Conservation (phyloP, 108 stramenopile species). For the Cyclotella sp. region DNA sequence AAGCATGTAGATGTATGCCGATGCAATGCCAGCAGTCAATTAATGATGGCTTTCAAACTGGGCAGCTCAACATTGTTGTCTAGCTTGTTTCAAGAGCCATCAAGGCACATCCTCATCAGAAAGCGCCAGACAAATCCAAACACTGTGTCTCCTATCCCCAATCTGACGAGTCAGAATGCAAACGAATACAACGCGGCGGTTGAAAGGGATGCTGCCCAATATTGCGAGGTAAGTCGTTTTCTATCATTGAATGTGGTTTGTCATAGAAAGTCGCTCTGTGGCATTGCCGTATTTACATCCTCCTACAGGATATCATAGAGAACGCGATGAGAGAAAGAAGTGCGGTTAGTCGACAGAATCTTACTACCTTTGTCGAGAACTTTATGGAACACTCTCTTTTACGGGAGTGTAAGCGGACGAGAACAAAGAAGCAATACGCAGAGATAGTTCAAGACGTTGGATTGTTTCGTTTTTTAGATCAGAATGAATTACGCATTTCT, state of each 20-base stretch:
- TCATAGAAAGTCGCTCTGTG: neutral
- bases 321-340: conserved; percentile 31
- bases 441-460: conserved; percentile 46
- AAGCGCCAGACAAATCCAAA: conserved; percentile 17
- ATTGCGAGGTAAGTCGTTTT: conserved; percentile 24
- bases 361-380: conserved; percentile 29
- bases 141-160: conserved; percentile 38
- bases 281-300: neutral
- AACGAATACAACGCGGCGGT: conserved; percentile 17
- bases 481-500: conserved; percentile 19
- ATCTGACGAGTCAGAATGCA: conserved; percentile 13
- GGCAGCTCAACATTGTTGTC: neutral
- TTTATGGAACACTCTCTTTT: conserved; percentile 19
- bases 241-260: too few species aligned
- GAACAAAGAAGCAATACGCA: conserved; percentile 25
- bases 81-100: conserved; percentile 27
- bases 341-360: conserved; percentile 23
- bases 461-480: conserved; percentile 21
- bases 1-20: neutral
- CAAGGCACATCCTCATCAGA: conserved; percentile 36
- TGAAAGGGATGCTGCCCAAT: conserved; percentile 3
- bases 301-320: conserved; percentile 16
- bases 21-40: conserved; percentile 12
- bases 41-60: conserved; percentile 31
- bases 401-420: neutral